Evolutionary conservation across 2,329 filamentous ascomycete species (phyloP).

Genomic region (Plectosphaerella sp.): DNA sequence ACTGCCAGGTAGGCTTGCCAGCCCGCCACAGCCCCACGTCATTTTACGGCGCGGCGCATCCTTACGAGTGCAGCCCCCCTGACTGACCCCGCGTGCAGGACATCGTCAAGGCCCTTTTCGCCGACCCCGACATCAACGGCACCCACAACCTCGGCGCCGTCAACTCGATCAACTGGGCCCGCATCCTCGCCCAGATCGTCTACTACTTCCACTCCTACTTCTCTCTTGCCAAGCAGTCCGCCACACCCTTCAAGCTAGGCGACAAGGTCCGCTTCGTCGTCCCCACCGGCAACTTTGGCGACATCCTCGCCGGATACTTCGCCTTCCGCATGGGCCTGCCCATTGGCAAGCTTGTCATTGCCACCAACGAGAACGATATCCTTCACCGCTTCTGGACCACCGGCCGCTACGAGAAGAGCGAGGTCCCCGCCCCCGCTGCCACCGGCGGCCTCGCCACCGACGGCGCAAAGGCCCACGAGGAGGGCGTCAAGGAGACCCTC

Average conservation of each 20-base stretch:
- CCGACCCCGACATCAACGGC: conserved; percentile 77
- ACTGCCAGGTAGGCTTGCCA: conserved; percentile 66
- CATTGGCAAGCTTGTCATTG: conserved; percentile 81
- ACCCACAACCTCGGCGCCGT: conserved; percentile 84
- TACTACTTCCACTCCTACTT: conserved; percentile 98
- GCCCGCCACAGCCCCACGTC: not conserved
- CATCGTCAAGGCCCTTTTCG: conserved; percentile 90
- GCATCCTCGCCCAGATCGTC: conserved; percentile 92
- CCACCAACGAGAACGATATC: conserved; percentile 97
- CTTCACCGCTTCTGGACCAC: conserved; percentile 92
- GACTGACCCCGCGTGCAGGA: conserved; percentile 44
- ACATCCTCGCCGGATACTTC: conserved; percentile 91
- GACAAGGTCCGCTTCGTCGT: conserved; percentile 80
- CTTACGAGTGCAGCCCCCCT: not conserved
- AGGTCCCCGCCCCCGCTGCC: conserved; percentile 51
- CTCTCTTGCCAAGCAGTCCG: conserved; percentile 58
- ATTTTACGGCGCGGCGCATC: too few species aligned
- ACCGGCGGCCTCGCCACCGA: conserved; percentile 61
- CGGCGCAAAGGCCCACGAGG: conserved; percentile 58
- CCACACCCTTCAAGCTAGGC: conserved; percentile 53
- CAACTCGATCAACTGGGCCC: conserved; percentile 94
- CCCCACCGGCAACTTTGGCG: conserved; percentile 94
- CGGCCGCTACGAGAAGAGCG: conserved; percentile 83
- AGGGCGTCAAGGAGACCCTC: conserved; percentile 84
- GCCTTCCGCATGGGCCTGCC: conserved; percentile 87